phyloP scores from a whole-genome alignment of 1,139 yeast genomes.

The Tardiomyces blankii region DNA sequence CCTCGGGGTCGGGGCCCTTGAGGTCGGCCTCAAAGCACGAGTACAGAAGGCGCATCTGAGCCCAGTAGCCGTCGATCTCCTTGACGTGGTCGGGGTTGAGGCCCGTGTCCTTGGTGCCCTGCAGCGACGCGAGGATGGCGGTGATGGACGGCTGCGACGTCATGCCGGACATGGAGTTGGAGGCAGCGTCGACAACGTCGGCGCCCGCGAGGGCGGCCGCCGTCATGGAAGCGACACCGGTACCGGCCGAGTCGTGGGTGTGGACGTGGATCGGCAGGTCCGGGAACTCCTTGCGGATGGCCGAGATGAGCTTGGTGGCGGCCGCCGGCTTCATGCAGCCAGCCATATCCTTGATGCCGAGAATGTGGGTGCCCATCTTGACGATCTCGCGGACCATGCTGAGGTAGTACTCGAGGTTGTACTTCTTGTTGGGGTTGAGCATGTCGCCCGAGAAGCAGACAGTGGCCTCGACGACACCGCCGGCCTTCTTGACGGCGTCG shows the following conservation, averaged over 20 bases:
- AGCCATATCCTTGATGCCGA: conserved; percentile 99
- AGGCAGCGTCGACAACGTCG: conserved; percentile 94
- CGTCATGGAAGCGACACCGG: conserved; percentile 95
- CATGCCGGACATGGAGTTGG: conserved; percentile 96
- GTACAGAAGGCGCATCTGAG: conserved; percentile 92
- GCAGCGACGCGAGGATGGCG: conserved; percentile 85
- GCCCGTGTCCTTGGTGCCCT: conserved; percentile 75
- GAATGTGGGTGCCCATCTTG: conserved; percentile 87
- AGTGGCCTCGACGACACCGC: conserved; percentile 98
- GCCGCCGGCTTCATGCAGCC: conserved; percentile 97
- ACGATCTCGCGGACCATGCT: conserved; percentile 76
- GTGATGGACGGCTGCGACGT: conserved; percentile 96
- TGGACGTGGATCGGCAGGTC: conserved; percentile 95
- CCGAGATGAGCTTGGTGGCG: conserved; percentile 67
- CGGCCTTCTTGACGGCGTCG: conserved; percentile 95
- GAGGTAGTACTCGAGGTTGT: conserved; percentile 83
- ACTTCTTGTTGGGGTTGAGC: conserved; percentile 90
- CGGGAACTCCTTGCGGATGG: conserved; percentile 80
- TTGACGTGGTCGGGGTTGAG: conserved; percentile 57
- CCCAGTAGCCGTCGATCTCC: conserved; percentile 92
- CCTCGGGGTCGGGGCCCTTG: conserved; percentile 99
- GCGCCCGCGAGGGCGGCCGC: conserved; percentile 96
- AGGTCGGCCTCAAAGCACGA: conserved; percentile 97
- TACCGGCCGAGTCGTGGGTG: conserved; percentile 99
- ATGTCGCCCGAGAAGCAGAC: conserved; percentile 98